Percentiles rank a stretch among this genome's conserved stretches.
Conservation (phyloP, 2,329 filamentous ascomycete genomes). For the Cordyceps tenuipes region DNA sequence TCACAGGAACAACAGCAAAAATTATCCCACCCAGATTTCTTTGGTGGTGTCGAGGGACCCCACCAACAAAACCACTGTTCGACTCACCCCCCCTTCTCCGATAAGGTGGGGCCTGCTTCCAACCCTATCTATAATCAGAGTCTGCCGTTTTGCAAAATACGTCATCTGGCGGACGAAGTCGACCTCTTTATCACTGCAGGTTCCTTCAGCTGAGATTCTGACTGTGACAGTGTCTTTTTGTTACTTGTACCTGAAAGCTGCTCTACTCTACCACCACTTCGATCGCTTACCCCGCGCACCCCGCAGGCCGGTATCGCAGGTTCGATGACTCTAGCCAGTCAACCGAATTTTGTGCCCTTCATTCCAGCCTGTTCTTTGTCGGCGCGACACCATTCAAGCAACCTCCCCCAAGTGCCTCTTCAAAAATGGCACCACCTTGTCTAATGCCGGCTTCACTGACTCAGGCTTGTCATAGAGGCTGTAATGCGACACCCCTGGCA, state of each 20-base stretch:
- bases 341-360: background rate
- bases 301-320: constrained; percentile 3
- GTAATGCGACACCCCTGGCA: constrained; percentile 10
- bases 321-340: background rate
- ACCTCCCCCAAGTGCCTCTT: constrained; percentile 20
- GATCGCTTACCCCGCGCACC: constrained; percentile 1
- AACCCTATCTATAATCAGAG: background rate
- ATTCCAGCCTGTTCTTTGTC: background rate
- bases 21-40: constrained; percentile 2
- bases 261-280: background rate
- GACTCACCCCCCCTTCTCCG: constrained; percentile 7
- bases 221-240: background rate
- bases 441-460: constrained; percentile 10
- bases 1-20: constrained; percentile 8
- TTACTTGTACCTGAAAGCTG: background rate
- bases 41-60: background rate
- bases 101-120: constrained; percentile 3
- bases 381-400: background rate
- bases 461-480: constrained; percentile 12
- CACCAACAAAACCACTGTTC: constrained; percentile 3
- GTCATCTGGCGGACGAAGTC: background rate
- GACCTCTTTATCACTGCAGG: no score
- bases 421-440: constrained; percentile 6
- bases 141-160: background rate
- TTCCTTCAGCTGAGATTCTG: background rate